Conservation (phyloP, 78 protist species). For the Dictyostelium brefeldianum region DNA sequence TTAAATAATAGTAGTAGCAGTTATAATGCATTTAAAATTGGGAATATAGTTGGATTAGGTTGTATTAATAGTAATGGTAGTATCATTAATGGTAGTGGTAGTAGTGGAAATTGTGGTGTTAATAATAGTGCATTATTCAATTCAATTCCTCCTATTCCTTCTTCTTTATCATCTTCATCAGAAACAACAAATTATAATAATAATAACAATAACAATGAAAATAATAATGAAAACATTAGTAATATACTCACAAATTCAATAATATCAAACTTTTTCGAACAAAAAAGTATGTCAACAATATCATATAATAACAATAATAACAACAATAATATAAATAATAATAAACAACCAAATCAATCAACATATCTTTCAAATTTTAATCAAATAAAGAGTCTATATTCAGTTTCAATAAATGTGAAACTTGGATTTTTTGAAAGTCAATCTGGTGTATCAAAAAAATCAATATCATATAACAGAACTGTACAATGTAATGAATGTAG, state of each 20-base stretch:
- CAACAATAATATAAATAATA: not conserved
- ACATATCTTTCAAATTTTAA: not conserved
- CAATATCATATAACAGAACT: not conserved
- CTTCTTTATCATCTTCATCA: not conserved
- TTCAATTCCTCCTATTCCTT: not conserved
- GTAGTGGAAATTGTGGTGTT: not conserved
- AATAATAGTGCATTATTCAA: slow-evolving; percentile 12
- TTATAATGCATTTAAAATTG: not conserved
- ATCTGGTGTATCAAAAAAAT: not conserved
- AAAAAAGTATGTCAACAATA: not conserved
- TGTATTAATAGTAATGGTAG: not conserved
- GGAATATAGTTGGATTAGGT: too few species aligned
- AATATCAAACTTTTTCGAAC: slow-evolving; percentile 9
- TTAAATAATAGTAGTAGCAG: not conserved
- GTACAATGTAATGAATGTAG: not conserved
- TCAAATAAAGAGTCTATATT: not conserved
- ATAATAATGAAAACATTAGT: not conserved
- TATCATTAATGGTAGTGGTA: not conserved
- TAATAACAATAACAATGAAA: too few species aligned
- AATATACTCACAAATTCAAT: not conserved
- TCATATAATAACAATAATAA: not conserved
- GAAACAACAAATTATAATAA: not conserved
- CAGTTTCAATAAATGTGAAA: not conserved
- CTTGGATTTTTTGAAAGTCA: not conserved
- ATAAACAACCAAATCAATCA: not conserved